phyloP scores from a whole-genome alignment of 2,329 filamentous ascomycete genomes.

The Aaosphaeria arxii region DNA sequence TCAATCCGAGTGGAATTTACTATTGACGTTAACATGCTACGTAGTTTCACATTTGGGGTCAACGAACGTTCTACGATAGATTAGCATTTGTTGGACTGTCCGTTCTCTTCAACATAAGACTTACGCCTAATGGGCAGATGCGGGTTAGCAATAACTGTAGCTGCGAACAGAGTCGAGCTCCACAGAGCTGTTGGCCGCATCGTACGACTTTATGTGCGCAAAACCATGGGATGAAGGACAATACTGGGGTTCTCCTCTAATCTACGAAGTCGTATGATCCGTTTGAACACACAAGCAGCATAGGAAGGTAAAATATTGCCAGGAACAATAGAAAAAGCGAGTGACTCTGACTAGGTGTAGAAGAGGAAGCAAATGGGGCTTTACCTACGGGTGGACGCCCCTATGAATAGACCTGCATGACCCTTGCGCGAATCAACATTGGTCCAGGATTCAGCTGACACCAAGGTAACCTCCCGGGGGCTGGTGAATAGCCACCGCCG shows the following conservation, averaged over 20 bases:
- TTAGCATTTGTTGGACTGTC: background rate
- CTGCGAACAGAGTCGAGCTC: constrained; percentile 13
- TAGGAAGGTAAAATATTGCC: too few relatives aligned
- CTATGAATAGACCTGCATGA: constrained; percentile 15
- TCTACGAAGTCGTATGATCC: too few relatives aligned
- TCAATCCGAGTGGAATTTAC: too few relatives aligned
- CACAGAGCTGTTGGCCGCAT: constrained; percentile 23
- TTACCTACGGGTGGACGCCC: background rate
- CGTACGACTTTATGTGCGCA: constrained; percentile 3
- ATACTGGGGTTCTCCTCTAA: too few relatives aligned
- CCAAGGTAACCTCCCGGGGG: too few relatives aligned
- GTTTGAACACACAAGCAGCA: too few relatives aligned
- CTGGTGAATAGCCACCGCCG: too few relatives aligned
- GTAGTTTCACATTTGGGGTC: too few relatives aligned
- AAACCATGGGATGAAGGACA: constrained; percentile 13
- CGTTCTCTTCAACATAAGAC: constrained; percentile 1
- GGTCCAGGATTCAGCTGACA: constrained; percentile 8
- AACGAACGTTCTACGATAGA: background rate
- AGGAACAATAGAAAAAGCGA: too few relatives aligned
- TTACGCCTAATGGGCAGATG: constrained; percentile 13
- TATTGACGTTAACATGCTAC: too few relatives aligned
- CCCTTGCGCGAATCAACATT: constrained; percentile 17
- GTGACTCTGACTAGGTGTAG: too few relatives aligned
- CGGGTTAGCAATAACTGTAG: constrained; percentile 9
- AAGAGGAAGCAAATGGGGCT: too few relatives aligned